Evolutionary conservation across 306 rosid species (phyloP).

Genomic region (Quercus rubra): DNA sequence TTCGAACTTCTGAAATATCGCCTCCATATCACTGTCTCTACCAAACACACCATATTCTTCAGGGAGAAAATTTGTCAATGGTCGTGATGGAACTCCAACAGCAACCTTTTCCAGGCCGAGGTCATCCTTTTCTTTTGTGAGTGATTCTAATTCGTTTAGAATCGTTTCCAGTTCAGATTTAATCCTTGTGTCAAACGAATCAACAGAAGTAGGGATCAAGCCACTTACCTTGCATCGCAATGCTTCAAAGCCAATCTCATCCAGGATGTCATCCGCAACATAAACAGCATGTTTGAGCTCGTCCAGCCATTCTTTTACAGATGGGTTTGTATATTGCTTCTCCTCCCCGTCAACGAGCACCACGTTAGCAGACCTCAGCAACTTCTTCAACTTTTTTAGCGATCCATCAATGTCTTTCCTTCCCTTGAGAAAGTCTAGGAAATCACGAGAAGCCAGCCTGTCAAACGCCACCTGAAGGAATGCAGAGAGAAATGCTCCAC

Average conservation of each 20-base stretch:
- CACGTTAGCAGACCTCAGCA: background rate
- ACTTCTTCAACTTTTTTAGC: background rate
- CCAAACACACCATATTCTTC: background rate
- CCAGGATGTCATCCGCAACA: slow-evolving; percentile 18
- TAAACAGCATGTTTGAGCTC: slow-evolving; percentile 11
- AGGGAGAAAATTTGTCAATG: background rate
- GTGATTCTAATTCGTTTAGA: no score
- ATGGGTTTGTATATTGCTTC: slow-evolving; percentile 8
- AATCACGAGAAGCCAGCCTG: background rate
- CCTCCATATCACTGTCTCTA: background rate
- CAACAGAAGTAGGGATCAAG: background rate
- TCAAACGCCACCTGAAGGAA: slow-evolving; percentile 6
- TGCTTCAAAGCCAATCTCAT: background rate
- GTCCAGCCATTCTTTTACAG: slow-evolving; percentile 18
- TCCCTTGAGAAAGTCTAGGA: background rate
- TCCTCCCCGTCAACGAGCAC: slow-evolving; percentile 12
- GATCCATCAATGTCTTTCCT: background rate
- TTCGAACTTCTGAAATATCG: background rate
- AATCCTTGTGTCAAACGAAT: no score
- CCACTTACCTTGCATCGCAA: background rate
- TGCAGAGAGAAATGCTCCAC: slow-evolving; percentile 18
- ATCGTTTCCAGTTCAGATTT: no score
- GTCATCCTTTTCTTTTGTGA: no score
- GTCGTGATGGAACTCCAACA: no score
- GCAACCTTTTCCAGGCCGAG: no score